Evolutionary conservation across 805 yeast species (phyloP), one percentile per base, ranked within the genome.

Genomic region (Torulaspora delbrueckii): DNA sequence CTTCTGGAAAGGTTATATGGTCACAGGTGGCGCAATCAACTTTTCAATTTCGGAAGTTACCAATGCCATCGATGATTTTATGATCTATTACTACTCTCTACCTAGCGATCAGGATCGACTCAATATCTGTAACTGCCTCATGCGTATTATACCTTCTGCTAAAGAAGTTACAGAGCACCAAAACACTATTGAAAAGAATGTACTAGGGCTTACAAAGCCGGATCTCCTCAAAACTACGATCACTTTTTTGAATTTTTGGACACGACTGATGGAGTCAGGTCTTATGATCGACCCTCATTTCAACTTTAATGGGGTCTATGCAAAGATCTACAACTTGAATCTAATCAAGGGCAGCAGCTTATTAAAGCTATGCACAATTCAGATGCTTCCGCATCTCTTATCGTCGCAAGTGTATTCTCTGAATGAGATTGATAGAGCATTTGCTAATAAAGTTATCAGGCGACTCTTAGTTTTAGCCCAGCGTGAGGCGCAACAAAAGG

Each of bases 21-120:
- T 76, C 50, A 72, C 79, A 5, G 73, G 74, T 8, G 91, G 87
- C 5, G 81, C 86, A 0, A 52, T 69, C 32, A 74, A 77, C 18
- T 78, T 82, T 0, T 69, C 76, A 6, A 76, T 73, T 43, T 47
- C 59, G 0, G 68, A 75, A 12, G 68, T 79, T 1, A 69, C 71
- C 25, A 54, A 65, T 8, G 68, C 82, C 0, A 63, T 79, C 14
- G 63, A 62, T 18, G 41, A 66, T 2, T 74, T 77, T 43, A 50
- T 72, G 2, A 45, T 45, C 1, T 65, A 59, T 47, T 66, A 66
- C 47, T 56, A 63, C 16, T 44, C 40, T 2, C 32, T 42, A 0
- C 37, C 38, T 14, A 5, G 8, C n/a, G 51, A 41, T 39, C 37
- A 16, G 5, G 44, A 46, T 10, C 43, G 47, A 16, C 42, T 41